Percentiles rank a stretch among this genome's conserved stretches.
These are phyloP conservation scores for Colletotrichum sp. DNA, from an alignment of 2,329 filamentous ascomycete genomes.

Conservation along the genomic window DNA sequence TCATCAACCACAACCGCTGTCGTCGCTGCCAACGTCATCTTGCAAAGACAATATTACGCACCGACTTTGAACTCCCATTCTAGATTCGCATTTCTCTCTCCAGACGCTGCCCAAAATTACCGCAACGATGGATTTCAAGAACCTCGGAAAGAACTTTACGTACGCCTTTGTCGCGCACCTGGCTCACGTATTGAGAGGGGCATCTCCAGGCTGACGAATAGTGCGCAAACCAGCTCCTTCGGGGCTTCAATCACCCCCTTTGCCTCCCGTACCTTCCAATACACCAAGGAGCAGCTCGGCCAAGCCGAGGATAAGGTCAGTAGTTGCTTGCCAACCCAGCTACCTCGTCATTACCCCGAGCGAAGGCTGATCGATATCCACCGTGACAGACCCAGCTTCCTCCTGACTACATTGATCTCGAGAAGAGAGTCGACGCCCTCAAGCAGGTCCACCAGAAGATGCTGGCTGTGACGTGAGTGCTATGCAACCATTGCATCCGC, in stretches of 20 bases:
- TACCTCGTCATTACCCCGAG: background rate
- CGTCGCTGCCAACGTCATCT: background rate
- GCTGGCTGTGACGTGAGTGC: constrained; percentile 88
- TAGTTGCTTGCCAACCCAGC: background rate
- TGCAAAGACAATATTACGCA: background rate
- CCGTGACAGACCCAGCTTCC: constrained; percentile 83
- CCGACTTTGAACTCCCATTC: background rate
- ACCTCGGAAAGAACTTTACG: constrained; percentile 61
- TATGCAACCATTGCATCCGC: background rate
- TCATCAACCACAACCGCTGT: background rate
- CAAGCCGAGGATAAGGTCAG: constrained; percentile 90
- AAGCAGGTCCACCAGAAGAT: constrained; percentile 98
- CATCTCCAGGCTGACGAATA: constrained; percentile 12
- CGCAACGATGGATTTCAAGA: constrained; percentile 63
- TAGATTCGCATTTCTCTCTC: background rate
- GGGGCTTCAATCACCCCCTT: constrained; percentile 91
- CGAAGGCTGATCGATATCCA: constrained; percentile 15
- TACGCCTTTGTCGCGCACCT: constrained; percentile 39
- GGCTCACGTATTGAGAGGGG: background rate
- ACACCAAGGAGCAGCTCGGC: constrained; percentile 96
- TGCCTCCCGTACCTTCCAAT: constrained; percentile 92
- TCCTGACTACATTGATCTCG: constrained; percentile 95
- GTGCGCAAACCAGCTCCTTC: constrained; percentile 51
- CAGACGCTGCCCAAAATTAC: background rate
- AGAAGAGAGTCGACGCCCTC: constrained; percentile 97